Base-by-base conservation (phyloP, 202 grass and related monocot genomes). In the Brachypodium distachyon region DNA sequence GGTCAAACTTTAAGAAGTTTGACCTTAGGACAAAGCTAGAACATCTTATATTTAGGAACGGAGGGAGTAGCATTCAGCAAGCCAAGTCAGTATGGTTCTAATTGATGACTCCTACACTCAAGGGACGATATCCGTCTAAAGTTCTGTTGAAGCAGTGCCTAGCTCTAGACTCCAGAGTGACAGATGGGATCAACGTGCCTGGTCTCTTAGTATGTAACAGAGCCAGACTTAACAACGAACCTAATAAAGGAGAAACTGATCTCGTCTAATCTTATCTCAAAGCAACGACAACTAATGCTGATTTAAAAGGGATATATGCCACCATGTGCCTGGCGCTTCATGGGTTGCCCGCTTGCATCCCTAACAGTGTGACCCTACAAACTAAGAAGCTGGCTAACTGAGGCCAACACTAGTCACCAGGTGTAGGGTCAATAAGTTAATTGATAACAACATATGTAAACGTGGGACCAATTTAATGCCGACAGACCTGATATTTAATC, bases 401-500 rank as follows among this genome's bases (percentile, higher is more conserved):
- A 79, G 49, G 37, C 25, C n/a, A 61, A 42, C 25, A 74, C 18
- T 72, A 67, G 40, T 67, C 64, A 12, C 64, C 29, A 68, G 41
- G 64, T n/a, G 29, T 47, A 71, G 17, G 18, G 31, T 21, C 72
- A 76, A 46, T 60, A 59, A 34, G 27, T 60, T 61, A 61, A 18
- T 46, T 63, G 27, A 72, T 64, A 52, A 43, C 44, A 61, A 57
- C 4, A 27, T 37, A 60, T 34, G 0, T 76, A n/a, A n/a, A n/a
- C n/a, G n/a, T n/a, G n/a, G n/a, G n/a, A n/a, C n/a, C n/a, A n/a
- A n/a, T n/a, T n/a, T n/a, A 75, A 48, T 72, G 70, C 12, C 69
- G 36, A 82, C 58, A 26, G 58, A 98, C 91, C 96, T 98, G 77
- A 95, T 95, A 86, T 98, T 90, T 81, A 98, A 79, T 85, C 89